Percentiles rank a stretch among this genome's conserved stretches.
These are phyloP conservation scores for Oryza nivara DNA, from an alignment of 176 grass and related monocot genomes.

Conservation along the genomic window DNA sequence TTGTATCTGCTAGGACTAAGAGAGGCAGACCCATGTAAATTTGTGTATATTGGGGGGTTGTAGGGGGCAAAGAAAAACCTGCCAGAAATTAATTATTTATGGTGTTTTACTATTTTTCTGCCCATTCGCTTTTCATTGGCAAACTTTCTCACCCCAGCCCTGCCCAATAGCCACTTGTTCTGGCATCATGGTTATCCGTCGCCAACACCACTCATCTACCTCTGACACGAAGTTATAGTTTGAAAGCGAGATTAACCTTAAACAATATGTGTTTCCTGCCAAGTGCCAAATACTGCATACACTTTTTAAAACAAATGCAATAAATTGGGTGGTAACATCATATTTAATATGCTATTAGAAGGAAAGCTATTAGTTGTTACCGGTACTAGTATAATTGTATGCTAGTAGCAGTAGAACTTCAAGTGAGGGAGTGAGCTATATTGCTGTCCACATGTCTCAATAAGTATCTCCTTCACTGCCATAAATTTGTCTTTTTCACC, in stretches of 20 bases:
- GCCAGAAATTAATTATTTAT: background rate
- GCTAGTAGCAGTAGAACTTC: background rate
- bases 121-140: background rate
- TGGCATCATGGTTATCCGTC: background rate
- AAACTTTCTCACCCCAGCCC: background rate
- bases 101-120: background rate
- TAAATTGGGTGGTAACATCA: background rate
- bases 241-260: background rate
- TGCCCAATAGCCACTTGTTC: background rate
- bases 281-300: background rate
- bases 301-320: background rate
- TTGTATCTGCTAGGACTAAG: background rate
- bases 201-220: background rate
- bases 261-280: background rate
- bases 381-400: background rate
- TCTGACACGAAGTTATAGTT: background rate
- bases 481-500: slow-evolving; percentile 33
- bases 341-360: background rate
- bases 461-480: background rate
- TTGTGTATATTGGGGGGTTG: background rate
- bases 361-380: background rate
- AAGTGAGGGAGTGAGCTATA: slow-evolving; percentile 12
- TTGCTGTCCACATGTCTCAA: background rate
- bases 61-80: background rate
- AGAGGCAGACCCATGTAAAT: background rate